Evolutionary conservation across 495 filamentous ascomycete species (phyloP).

Genomic region (Talaromyces borbonicus): DNA sequence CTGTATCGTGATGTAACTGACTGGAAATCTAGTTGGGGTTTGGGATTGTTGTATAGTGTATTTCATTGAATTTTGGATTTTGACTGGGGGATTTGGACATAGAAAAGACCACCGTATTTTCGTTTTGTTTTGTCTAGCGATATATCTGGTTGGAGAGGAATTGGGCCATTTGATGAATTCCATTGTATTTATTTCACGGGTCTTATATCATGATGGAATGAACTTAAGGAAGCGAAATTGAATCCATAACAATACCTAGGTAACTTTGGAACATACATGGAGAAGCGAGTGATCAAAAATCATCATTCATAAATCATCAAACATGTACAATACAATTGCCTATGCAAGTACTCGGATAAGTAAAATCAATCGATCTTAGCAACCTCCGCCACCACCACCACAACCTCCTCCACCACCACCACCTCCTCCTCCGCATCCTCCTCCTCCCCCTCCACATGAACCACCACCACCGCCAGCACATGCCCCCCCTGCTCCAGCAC

Average conservation of each 20-base stretch:
- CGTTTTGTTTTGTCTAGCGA: neutral
- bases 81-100: neutral
- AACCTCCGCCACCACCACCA: slow-evolving; percentile 6
- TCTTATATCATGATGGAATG: too few relatives aligned
- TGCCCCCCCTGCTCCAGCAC: slow-evolving; percentile 12
- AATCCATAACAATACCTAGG: too few relatives aligned
- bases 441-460: slow-evolving; percentile 12
- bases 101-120: too few relatives aligned
- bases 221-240: too few relatives aligned
- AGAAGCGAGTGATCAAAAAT: neutral
- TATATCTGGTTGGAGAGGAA: too few relatives aligned
- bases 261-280: too few relatives aligned
- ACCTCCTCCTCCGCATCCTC: slow-evolving; percentile 4
- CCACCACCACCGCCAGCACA: slow-evolving; percentile 12
- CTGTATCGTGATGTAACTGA: slow-evolving; percentile 8
- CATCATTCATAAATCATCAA: neutral
- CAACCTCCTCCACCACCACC: slow-evolving; percentile 7
- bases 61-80: neutral
- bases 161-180: too few relatives aligned
- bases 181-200: too few relatives aligned
- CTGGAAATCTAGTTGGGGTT: neutral
- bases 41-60: neutral
- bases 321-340: neutral
- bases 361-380: neutral
- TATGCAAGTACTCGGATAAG: neutral